Conservation (phyloP, 768 basidiomycete genomes). For the Suillus plorans region DNA sequence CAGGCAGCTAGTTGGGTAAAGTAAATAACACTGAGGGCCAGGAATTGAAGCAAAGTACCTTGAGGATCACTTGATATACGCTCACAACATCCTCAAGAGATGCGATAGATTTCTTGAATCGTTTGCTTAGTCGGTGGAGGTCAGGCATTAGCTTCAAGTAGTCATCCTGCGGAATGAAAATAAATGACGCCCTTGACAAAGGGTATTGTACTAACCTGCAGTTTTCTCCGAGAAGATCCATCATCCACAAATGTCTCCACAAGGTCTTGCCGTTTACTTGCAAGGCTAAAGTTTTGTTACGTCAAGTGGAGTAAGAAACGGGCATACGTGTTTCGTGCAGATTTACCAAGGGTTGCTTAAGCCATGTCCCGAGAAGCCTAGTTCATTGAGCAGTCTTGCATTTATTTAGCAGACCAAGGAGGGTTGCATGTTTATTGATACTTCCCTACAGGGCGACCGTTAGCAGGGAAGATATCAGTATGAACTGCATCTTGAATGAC, state of each 20-base stretch:
- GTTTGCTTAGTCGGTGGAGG: constrained; percentile 86
- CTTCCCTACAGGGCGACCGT: constrained; percentile 41
- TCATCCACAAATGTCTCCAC: constrained; percentile 88
- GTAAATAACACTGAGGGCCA: background rate
- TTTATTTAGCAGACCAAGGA: no score
- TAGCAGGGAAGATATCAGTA: constrained; percentile 1
- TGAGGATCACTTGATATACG: constrained; percentile 89
- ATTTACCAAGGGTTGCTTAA: no score
- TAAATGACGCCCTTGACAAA: background rate
- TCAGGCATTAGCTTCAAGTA: constrained; percentile 92
- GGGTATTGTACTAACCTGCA: constrained; percentile 55
- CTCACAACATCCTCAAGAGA: constrained; percentile 93
- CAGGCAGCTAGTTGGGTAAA: constrained; percentile 58
- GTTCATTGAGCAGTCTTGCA: no score
- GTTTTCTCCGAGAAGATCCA: constrained; percentile 59
- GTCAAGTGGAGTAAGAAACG: constrained; percentile 27
- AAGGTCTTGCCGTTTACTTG: constrained; percentile 83
- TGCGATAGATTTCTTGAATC: constrained; percentile 82
- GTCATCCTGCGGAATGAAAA: constrained; percentile 58
- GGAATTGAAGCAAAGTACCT: constrained; percentile 43
- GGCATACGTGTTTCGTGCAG: no score
- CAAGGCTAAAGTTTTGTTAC: background rate
- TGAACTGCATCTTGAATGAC: background rate
- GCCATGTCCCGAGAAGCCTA: no score
- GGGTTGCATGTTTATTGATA: constrained; percentile 76